These are phyloP conservation scores for Allium cepa DNA, from an alignment of 106 monocot species.

Conservation along the genomic window DNA sequence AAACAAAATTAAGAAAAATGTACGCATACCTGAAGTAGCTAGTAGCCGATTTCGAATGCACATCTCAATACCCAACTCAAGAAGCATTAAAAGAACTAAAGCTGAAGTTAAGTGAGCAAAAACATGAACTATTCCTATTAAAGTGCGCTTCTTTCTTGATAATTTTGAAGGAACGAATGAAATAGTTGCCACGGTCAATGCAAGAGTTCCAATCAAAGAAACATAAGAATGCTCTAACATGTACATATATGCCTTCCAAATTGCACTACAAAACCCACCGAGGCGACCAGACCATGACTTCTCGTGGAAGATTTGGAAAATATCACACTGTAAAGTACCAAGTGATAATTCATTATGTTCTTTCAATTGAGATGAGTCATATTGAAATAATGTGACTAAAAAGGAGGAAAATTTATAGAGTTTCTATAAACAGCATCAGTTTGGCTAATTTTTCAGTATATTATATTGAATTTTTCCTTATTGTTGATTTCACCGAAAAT, in stretches of 20 bases:
- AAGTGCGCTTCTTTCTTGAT: constrained; percentile 46
- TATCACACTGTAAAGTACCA: constrained; percentile 57
- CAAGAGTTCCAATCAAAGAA: constrained; percentile 43
- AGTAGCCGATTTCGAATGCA: constrained; percentile 68
- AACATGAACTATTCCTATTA: constrained; percentile 69
- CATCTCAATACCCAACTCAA: constrained; percentile 80
- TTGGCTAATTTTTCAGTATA: too few species aligned
- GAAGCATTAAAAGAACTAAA: constrained; percentile 62
- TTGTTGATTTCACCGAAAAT: too few species aligned
- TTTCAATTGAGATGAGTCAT: background rate
- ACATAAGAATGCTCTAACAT: constrained; percentile 77
- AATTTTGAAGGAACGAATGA: constrained; percentile 77
- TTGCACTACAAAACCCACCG: constrained; percentile 42
- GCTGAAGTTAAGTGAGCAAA: constrained; percentile 67
- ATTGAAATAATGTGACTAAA: background rate
- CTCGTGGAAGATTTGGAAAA: constrained; percentile 55
- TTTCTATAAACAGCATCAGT: too few species aligned
- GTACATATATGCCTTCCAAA: constrained; percentile 57
- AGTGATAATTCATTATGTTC: constrained; percentile 4
- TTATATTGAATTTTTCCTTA: too few species aligned
- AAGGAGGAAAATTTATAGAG: background rate
- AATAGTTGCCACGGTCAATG: constrained; percentile 38
- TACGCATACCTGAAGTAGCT: constrained; percentile 65
- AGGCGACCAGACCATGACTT: constrained; percentile 62
- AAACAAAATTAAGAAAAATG: background rate